These are phyloP conservation scores for Onygenales sp. DNA, from an alignment of 2,329 filamentous ascomycete species.

Conservation along the genomic window DNA sequence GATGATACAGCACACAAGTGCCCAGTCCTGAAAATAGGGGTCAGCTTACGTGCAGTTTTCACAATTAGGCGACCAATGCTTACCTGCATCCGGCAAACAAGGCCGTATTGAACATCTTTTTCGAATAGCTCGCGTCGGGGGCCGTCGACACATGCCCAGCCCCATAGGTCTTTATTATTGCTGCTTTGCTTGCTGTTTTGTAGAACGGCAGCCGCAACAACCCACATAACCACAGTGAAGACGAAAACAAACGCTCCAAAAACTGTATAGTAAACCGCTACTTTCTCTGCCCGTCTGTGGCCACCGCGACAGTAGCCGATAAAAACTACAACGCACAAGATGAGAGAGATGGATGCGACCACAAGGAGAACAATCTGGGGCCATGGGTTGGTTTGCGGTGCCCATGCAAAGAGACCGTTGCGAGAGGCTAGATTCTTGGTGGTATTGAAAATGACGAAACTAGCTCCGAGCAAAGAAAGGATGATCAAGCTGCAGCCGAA, in stretches of 20 bases:
- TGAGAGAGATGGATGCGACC: slow-evolving; percentile 71
- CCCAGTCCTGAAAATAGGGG: slow-evolving; percentile 62
- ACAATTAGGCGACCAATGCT: slow-evolving; percentile 17
- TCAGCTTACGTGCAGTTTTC: slow-evolving; percentile 19
- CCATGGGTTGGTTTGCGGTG: slow-evolving; percentile 69
- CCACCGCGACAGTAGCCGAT: slow-evolving; percentile 81
- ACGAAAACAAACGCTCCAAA: slow-evolving; percentile 92
- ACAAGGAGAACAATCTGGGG: slow-evolving; percentile 75
- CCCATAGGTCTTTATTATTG: slow-evolving; percentile 85
- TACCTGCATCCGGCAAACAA: slow-evolving; percentile 82
- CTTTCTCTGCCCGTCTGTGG: slow-evolving; percentile 81
- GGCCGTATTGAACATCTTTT: slow-evolving; percentile 74
- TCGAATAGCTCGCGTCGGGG: slow-evolving; percentile 66
- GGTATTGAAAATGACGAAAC: slow-evolving; percentile 84
- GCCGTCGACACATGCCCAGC: slow-evolving; percentile 94
- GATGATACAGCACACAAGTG: slow-evolving; percentile 91
- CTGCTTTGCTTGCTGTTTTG: slow-evolving; percentile 66
- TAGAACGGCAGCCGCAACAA: slow-evolving; percentile 71
- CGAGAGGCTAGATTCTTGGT: slow-evolving; percentile 65
- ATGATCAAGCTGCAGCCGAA: slow-evolving; percentile 96
- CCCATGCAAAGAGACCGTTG: slow-evolving; percentile 80
- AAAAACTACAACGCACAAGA: slow-evolving; percentile 71
- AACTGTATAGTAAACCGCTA: slow-evolving; percentile 88
- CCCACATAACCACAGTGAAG: slow-evolving; percentile 88
- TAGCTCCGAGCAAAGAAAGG: slow-evolving; percentile 78